Evolutionary conservation across 2,329 filamentous ascomycete genomes (phyloP).

Genomic region (Aspergillus sergii): DNA sequence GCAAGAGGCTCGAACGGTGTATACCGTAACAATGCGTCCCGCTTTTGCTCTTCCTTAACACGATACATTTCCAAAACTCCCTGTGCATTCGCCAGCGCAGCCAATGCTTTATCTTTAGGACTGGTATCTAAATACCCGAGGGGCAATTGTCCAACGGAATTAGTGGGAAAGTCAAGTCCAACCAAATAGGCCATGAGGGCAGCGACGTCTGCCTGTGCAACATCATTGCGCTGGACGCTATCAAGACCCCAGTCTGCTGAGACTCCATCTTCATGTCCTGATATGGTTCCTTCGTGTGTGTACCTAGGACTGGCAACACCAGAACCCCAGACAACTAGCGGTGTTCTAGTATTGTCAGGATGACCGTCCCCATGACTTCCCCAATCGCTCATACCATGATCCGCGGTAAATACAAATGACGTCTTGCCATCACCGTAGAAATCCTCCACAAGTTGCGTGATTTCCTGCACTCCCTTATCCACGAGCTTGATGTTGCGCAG

Average conservation of each 20-base stretch:
- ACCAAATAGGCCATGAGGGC: slow-evolving; percentile 92
- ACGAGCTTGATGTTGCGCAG: slow-evolving; percentile 92
- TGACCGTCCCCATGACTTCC: slow-evolving; percentile 98
- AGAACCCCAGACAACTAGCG: slow-evolving; percentile 89
- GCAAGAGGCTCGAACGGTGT: slow-evolving; percentile 73
- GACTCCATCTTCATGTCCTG: slow-evolving; percentile 84
- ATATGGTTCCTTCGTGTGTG: slow-evolving; percentile 58
- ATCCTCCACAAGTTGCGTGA: slow-evolving; percentile 75
- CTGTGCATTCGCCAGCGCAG: slow-evolving; percentile 79
- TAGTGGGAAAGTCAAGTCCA: slow-evolving; percentile 88
- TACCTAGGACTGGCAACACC: slow-evolving; percentile 77
- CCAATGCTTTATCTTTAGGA: slow-evolving; percentile 77
- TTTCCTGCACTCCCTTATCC: slow-evolving; percentile 83
- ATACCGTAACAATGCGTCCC: slow-evolving; percentile 73
- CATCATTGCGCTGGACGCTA: slow-evolving; percentile 81
- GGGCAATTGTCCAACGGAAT: slow-evolving; percentile 92
- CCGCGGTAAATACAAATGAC: slow-evolving; percentile 94
- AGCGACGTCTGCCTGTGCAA: slow-evolving; percentile 90
- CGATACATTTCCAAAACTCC: slow-evolving; percentile 94
- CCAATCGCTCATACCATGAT: slow-evolving; percentile 99
- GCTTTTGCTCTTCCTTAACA: slow-evolving; percentile 88
- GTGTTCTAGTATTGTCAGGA: slow-evolving; percentile 94
- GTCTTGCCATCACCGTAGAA: slow-evolving; percentile 87
- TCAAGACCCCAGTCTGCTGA: slow-evolving; percentile 87
- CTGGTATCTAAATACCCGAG: slow-evolving; percentile 76